Conservation (phyloP, 345 rosid genomes). For the Stellera chamaejasme region DNA sequence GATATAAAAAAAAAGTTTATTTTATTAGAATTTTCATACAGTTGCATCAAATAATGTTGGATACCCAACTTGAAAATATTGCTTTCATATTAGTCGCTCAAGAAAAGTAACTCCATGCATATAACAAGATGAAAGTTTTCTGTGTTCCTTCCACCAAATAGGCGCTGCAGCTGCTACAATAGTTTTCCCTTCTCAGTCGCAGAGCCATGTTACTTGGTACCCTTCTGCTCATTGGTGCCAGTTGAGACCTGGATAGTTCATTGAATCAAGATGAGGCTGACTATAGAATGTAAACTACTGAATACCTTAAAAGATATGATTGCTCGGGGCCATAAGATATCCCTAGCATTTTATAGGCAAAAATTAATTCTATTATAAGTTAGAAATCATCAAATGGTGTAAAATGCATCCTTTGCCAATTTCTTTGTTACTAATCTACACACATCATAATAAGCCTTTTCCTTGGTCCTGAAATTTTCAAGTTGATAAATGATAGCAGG, state of each 20-base stretch:
- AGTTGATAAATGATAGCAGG: no score
- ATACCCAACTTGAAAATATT: slow-evolving; percentile 20
- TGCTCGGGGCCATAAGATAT: neutral
- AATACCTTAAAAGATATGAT: slow-evolving; percentile 4
- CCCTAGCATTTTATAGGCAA: neutral
- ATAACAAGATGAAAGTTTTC: slow-evolving; percentile 16
- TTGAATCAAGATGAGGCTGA: slow-evolving; percentile 7
- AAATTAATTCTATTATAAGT: neutral
- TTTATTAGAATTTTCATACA: slow-evolving; percentile 6
- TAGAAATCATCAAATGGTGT: neutral
- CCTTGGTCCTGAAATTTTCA: no score
- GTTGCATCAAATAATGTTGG: neutral
- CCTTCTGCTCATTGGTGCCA: slow-evolving; percentile 61
- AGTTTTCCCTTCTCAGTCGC: slow-evolving; percentile 2
- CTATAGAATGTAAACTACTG: neutral
- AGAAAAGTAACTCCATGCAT: slow-evolving; percentile 38
- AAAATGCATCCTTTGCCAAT: neutral
- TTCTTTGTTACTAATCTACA: neutral
- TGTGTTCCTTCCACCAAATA: slow-evolving; percentile 16
- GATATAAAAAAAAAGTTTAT: slow-evolving; percentile 19
- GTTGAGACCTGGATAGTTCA: slow-evolving; percentile 62
- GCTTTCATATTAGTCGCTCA: slow-evolving; percentile 28
- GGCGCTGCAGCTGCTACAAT: neutral
- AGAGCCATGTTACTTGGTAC: slow-evolving; percentile 29
- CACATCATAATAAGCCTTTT: neutral